phyloP scores from a whole-genome alignment of 768 basidiomycete genomes.

The Cytidiella melzeri region DNA sequence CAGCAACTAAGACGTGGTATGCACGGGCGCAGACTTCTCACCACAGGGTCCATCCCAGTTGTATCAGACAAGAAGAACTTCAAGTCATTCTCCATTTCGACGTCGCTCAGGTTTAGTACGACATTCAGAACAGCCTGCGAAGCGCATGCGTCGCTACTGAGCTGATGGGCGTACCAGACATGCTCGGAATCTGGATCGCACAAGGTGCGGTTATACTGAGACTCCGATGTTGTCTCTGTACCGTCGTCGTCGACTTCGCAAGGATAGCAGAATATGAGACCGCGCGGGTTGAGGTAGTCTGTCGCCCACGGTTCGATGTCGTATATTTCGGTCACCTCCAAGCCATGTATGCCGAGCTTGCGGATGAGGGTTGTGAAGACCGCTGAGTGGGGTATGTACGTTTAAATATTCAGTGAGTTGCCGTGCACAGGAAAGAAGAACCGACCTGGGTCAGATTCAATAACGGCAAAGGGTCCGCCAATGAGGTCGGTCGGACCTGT shows the following conservation, averaged over 20 bases:
- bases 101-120: conserved; percentile 45
- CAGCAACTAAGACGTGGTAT: neutral
- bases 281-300: conserved; percentile 52
- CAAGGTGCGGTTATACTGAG: conserved; percentile 21
- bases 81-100: conserved; percentile 44
- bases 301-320: conserved; percentile 59
- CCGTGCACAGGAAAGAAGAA: neutral
- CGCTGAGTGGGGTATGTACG: conserved; percentile 33
- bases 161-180: conserved; percentile 67
- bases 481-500: conserved; percentile 38
- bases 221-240: neutral
- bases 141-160: conserved; percentile 61
- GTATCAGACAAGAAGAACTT: conserved; percentile 43
- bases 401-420: neutral
- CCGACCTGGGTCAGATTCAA: conserved; percentile 42
- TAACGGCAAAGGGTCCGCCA: conserved; percentile 57
- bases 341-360: conserved; percentile 43
- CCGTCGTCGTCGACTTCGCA: conserved; percentile 41
- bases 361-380: conserved; percentile 56
- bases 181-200: conserved; percentile 44
- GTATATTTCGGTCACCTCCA: conserved; percentile 55
- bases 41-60: conserved; percentile 49
- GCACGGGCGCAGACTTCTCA: conserved; percentile 26
- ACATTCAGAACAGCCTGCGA: conserved; percentile 59
- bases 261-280: conserved; percentile 58